Evolutionary conservation across 2,329 filamentous ascomycete species (phyloP).

Genomic region (Didymella segeticola): DNA sequence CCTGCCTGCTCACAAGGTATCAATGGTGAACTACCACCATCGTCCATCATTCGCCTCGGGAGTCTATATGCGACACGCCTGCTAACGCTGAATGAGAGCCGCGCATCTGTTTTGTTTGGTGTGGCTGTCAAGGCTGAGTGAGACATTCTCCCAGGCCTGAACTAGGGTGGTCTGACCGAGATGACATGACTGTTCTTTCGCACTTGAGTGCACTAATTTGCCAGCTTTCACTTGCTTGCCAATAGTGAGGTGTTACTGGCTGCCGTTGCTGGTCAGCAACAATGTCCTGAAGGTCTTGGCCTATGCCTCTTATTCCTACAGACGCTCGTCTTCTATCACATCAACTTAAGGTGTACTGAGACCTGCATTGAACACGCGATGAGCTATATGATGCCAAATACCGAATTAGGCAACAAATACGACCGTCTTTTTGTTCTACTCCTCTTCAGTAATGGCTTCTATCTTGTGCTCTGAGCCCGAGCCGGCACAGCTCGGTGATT

Average conservation of each 20-base stretch:
- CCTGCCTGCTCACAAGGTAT: too few relatives aligned
- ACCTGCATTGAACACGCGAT: not conserved
- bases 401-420: constrained; percentile 1
- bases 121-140: constrained; percentile 6
- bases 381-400: not conserved
- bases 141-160: not conserved
- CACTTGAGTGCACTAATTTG: not conserved
- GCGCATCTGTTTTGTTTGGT: not conserved
- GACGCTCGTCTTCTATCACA: not conserved
- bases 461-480: not conserved
- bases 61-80: not conserved
- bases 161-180: constrained; percentile 4
- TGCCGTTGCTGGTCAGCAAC: not conserved
- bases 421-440: not conserved
- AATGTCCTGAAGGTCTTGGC: not conserved
- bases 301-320: not conserved
- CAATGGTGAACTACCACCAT: not conserved
- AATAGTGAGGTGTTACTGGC: not conserved
- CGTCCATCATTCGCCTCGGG: not conserved
- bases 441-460: not conserved
- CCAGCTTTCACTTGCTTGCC: not conserved
- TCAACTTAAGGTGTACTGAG: not conserved
- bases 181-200: not conserved
- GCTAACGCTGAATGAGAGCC: not conserved
- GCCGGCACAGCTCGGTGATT: not conserved